Evolutionary conservation across 139 green algal genomes (phyloP), one percentile per base, ranked within the genome.

Genomic region (Desmodesmus armatus): DNA sequence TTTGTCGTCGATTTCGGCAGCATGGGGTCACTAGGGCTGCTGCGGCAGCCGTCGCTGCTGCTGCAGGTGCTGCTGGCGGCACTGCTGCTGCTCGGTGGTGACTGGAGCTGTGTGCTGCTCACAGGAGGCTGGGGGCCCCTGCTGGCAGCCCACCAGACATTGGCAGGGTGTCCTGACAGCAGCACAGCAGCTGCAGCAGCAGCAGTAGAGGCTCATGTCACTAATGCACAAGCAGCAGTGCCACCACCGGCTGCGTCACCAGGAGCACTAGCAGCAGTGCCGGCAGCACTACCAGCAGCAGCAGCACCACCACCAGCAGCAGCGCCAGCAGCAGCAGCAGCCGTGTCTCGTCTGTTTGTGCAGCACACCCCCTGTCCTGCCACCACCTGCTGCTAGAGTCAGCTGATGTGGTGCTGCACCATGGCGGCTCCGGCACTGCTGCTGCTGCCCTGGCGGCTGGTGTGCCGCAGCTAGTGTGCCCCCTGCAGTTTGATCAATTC

Each of bases 401-500:
- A 19, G 93, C 87, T 53, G 31, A 73, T 19, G 74, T 76, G 0
- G 62, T 94, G 29, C 41, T 96, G 62, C 93, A 96, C 79, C 90
- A 91, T 35, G 92, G 87, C 13, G 92, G 92, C 19, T 91, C 89
- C 0, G 79, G 79, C 65, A 85, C 79, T 5, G 31, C 44, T 49
- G 79, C 79, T 60, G 79, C 79, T 44, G 63, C 63, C 0, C 43
- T 78, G 15, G 79, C 79, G 3, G 83, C 85, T 71, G 91, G 86
- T 37, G 40, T 51, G 0, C 86, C 90, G 1, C 89, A 95, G 80
- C 37, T 93, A 0, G 49, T 92, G 0, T 93, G 85, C 71, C 93
- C 93, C 0, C 76, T 94, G 39, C 93, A 95, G 25, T 95, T 94
- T 84, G 93, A 96, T 73, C 93, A 96, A 86, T 88, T 83, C 70